These are phyloP conservation scores for Solanum pennellii DNA, from an alignment of 257 asterid species.

Conservation along the genomic window DNA sequence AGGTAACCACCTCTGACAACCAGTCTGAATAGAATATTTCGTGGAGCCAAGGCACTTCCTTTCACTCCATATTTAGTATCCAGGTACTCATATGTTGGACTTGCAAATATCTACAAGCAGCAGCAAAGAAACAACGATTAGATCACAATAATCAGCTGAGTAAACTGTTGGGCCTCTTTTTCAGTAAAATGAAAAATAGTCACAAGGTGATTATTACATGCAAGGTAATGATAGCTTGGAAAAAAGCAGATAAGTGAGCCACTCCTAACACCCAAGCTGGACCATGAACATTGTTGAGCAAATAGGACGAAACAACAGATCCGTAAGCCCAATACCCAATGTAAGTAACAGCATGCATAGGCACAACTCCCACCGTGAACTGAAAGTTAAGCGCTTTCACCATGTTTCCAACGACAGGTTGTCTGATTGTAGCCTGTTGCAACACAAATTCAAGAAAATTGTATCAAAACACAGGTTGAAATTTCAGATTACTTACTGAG, in stretches of 20 bases:
- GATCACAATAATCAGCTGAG: neutral
- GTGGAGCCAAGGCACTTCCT: conserved; percentile 57
- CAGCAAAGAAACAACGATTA: neutral
- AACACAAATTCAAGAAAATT: neutral
- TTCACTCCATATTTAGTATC: conserved; percentile 62
- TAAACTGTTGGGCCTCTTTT: neutral
- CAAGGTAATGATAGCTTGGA: conserved; percentile 74
- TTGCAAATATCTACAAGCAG: conserved; percentile 70
- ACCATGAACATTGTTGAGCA: conserved; percentile 74
- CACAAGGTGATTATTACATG: conserved; percentile 26
- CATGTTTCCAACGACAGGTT: conserved; percentile 83
- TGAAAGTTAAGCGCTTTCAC: conserved; percentile 87
- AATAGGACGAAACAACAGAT: conserved; percentile 48
- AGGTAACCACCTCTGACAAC: conserved; percentile 77
- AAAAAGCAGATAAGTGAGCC: conserved; percentile 70
- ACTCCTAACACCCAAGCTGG: conserved; percentile 68
- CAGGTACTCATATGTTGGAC: conserved; percentile 92
- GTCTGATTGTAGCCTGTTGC: conserved; percentile 78
- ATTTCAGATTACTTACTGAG: neutral
- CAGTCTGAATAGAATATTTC: conserved; percentile 62
- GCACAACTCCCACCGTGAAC: conserved; percentile 74
- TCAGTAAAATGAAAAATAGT: neutral
- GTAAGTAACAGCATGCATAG: conserved; percentile 79
- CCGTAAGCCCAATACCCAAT: conserved; percentile 98
- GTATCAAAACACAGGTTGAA: neutral